Evolutionary conservation across 2,329 filamentous ascomycete species (phyloP), one percentile per base, ranked within the genome.

Genomic region (Aspergillus ruber): DNA sequence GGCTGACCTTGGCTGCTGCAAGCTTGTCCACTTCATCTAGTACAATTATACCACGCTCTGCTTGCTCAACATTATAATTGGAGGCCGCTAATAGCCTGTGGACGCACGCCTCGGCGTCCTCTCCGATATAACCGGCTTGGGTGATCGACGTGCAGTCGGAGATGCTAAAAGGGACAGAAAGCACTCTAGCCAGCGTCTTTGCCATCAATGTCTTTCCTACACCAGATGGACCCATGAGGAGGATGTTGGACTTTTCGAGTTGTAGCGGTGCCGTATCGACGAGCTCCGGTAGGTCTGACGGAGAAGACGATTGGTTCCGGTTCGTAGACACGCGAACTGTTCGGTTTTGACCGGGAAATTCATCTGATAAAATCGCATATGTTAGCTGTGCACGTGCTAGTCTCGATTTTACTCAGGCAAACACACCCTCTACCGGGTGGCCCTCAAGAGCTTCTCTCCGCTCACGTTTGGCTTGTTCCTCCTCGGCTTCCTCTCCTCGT

Each of bases 1-100:
- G 90, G 51, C 82, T 83, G 13, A 90, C 86, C 64, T 93, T 91
- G 21, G 88, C 83, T 33, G 87, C 88, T 1, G 93, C 90, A 49
- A 97, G 90, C 71, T 98, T 98, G 74, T 98, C 93, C 47, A 98
- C 89, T 70, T 98, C 93, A 58, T 98, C 93, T 17, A 98, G 76
- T 47, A 95, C 93, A 42, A 98, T 89, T 47, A 98, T 97, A 4
- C 93, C 93, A 45, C 88, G 82, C 64, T 98, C 91, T 6, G 90
- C 85, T 46, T 85, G 83, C 49, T 83, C 82, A 23, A 93, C 81
- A 57, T 95, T 87, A 67, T 95, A 95, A 65, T 94, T 91, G 7
- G 91, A 84, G 50, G 94, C 90, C 47, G 94, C 87, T 8, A 98
- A 76, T 21, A 98, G 77, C 40, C 93, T 80, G 62, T 96, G 89